Percentiles rank a stretch among this genome's conserved stretches.
Conservation (phyloP, 2,329 filamentous ascomycete genomes). For the Triangularia verruculosa region DNA sequence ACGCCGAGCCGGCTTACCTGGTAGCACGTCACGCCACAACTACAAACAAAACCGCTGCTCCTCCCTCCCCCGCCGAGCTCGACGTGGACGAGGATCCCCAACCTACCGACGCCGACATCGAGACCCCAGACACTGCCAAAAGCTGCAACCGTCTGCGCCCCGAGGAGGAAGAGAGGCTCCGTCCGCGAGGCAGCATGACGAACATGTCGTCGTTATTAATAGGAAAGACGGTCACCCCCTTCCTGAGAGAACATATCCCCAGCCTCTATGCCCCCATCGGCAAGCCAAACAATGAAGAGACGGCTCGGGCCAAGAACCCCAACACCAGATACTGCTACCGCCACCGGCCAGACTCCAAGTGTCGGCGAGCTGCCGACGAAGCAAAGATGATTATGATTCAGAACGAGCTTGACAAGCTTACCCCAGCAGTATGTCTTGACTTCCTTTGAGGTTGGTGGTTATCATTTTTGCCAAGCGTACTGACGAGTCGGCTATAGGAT, state of each 20-base stretch:
- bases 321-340: constrained; percentile 96
- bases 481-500: constrained; percentile 45
- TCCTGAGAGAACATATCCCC: constrained; percentile 87
- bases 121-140: constrained; percentile 23
- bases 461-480: constrained; percentile 4
- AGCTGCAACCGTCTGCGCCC: constrained; percentile 51
- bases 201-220: constrained; percentile 66
- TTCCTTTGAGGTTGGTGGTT: background rate
- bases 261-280: constrained; percentile 80
- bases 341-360: constrained; percentile 91
- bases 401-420: constrained; percentile 40
- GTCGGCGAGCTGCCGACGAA: constrained; percentile 87
- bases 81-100: background rate
- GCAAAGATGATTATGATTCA: constrained; percentile 95
- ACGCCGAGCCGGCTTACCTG: constrained; percentile 22
- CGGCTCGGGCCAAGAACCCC: constrained; percentile 48
- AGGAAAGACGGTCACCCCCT: constrained; percentile 78
- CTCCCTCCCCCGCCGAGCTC: constrained; percentile 5
- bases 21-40: constrained; percentile 17
- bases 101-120: background rate
- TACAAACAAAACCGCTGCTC: constrained; percentile 20
- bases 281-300: constrained; percentile 47
- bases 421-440: constrained; percentile 47
- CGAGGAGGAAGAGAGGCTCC: constrained; percentile 47
- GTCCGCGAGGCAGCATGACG: constrained; percentile 38